A percentile compares a stretch with the other conserved stretches of the same genome.
phyloP scores from a whole-genome alignment of 345 rosid genomes.

The Toxicodendron radicans region DNA sequence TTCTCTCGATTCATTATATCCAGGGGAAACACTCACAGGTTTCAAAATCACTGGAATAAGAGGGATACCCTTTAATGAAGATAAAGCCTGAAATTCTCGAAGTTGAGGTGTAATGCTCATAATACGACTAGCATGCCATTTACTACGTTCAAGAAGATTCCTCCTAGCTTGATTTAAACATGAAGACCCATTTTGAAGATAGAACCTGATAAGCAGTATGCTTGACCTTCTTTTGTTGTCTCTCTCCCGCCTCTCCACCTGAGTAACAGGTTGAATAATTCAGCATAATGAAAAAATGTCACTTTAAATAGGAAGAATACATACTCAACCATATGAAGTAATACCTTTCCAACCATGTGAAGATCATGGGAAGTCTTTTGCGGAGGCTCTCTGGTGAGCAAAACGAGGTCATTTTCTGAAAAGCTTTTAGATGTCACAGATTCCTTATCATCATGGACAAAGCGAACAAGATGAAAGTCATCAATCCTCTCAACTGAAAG shows the following conservation, averaged over 20 bases:
- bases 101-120: slow-evolving; percentile 90
- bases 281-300: slow-evolving; percentile 1
- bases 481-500: slow-evolving; percentile 93
- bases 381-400: slow-evolving; percentile 80
- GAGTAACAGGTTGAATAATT: slow-evolving; percentile 28
- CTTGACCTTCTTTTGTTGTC: slow-evolving; percentile 71
- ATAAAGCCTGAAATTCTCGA: slow-evolving; percentile 92
- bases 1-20: slow-evolving; percentile 37
- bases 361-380: slow-evolving; percentile 48
- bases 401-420: slow-evolving; percentile 84
- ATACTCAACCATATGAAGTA: slow-evolving; percentile 3
- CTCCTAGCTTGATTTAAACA: slow-evolving; percentile 88
- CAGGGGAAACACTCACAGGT: slow-evolving; percentile 47
- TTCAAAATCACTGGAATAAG: slow-evolving; percentile 69
- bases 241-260: slow-evolving; percentile 99
- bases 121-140: slow-evolving; percentile 91
- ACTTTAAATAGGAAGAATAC: not conserved
- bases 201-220: slow-evolving; percentile 71
- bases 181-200: slow-evolving; percentile 71
- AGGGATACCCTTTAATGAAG: slow-evolving; percentile 71
- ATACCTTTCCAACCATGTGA: slow-evolving; percentile 94
- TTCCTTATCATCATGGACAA: slow-evolving; percentile 74
- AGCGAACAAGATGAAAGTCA: slow-evolving; percentile 91
- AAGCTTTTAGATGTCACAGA: slow-evolving; percentile 61
- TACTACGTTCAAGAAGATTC: slow-evolving; percentile 89